These are phyloP conservation scores for Phaeosphaeria sp. DNA, from an alignment of 2,329 filamentous ascomycete species.

Conservation along the genomic window DNA sequence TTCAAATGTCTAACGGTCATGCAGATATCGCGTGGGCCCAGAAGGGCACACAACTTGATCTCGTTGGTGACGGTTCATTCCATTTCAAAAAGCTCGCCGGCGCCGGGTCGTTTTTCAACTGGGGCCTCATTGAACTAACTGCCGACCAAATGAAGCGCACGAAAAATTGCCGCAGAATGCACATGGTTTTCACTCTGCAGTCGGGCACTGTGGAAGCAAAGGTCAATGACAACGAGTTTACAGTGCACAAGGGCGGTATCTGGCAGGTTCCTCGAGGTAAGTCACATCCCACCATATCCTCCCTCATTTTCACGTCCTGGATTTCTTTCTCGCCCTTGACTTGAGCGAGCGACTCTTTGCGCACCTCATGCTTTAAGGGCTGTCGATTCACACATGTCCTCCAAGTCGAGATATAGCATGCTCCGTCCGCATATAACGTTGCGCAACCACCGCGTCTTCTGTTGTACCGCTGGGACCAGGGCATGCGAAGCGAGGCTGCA, in stretches of 20 bases:
- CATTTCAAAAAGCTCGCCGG: conserved; percentile 78
- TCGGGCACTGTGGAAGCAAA: conserved; percentile 81
- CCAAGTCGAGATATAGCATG: conserved; percentile 24
- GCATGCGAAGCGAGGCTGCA: conserved; percentile 20
- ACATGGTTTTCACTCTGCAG: conserved; percentile 94
- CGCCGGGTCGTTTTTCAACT: conserved; percentile 76
- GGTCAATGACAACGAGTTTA: conserved; percentile 77
- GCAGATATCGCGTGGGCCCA: conserved; percentile 67
- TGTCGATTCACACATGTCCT: conserved; percentile 38
- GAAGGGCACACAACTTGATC: conserved; percentile 62
- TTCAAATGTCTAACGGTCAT: conserved; percentile 19
- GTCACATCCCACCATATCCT: conserved; percentile 41
- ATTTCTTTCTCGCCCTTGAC: conserved; percentile 4
- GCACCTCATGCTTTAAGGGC: background rate
- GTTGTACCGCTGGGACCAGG: conserved; percentile 25
- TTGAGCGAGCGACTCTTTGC: background rate
- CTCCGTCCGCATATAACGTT: conserved; percentile 12
- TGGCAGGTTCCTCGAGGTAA: conserved; percentile 95
- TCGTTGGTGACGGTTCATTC: conserved; percentile 73
- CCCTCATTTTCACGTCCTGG: conserved; percentile 3
- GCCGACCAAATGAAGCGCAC: conserved; percentile 82
- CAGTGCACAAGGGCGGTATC: conserved; percentile 84
- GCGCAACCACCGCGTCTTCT: conserved; percentile 17
- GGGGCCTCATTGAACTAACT: conserved; percentile 87
- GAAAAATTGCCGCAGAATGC: conserved; percentile 95